A percentile compares a stretch with the other conserved stretches of the same genome.
Evolutionary conservation across 164 flowering plant species (phyloP).

Genomic region (Houttuynia cordata): DNA sequence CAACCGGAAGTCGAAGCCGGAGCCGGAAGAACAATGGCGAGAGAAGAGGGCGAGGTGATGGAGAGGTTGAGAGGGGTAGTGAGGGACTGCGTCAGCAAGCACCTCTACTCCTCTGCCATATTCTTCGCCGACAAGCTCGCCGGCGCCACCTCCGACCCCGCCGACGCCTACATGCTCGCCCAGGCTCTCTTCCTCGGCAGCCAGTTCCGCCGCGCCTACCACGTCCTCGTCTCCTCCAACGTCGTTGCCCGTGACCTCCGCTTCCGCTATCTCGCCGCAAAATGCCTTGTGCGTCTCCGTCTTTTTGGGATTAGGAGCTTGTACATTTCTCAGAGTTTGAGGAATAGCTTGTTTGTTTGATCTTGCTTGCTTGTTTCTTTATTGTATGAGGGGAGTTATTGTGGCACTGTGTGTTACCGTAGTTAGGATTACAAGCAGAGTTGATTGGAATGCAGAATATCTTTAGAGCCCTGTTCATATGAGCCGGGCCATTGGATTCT

Average conservation of each 20-base stretch:
- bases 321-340: no score
- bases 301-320: no score
- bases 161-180: conserved; percentile 94
- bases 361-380: neutral
- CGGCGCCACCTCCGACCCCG: conserved; percentile 82
- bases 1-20: neutral
- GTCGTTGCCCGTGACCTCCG: conserved; percentile 84
- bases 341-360: neutral
- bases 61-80: conserved; percentile 89
- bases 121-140: conserved; percentile 98
- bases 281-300: conserved; percentile 57
- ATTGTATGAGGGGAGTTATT: neutral
- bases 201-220: conserved; percentile 28
- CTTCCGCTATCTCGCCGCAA: conserved; percentile 95
- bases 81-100: conserved; percentile 92
- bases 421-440: no score
- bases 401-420: no score
- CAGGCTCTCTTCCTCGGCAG: conserved; percentile 52
- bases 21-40: neutral
- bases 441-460: no score
- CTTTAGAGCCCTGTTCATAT: no score
- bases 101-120: conserved; percentile 91
- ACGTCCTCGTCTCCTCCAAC: conserved; percentile 80
- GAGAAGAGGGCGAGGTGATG: conserved; percentile 45
- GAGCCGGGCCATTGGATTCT: no score